These are phyloP conservation scores for Colletotrichum sidae DNA, from an alignment of 2,329 filamentous ascomycete species.

Conservation along the genomic window DNA sequence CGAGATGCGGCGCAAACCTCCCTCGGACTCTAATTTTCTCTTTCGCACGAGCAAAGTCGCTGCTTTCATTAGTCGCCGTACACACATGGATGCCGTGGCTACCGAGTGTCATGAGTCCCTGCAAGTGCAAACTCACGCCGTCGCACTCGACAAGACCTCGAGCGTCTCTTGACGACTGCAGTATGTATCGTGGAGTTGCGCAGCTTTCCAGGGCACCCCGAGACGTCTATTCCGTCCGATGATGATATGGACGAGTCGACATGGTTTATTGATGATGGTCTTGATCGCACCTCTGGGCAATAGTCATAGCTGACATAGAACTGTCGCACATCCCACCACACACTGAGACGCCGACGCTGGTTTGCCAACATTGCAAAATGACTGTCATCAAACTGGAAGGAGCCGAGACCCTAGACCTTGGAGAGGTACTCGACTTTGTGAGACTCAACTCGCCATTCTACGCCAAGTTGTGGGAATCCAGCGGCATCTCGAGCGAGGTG, in stretches of 20 bases:
- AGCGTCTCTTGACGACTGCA: background rate
- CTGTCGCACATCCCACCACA: background rate
- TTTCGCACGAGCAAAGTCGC: no score
- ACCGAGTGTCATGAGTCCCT: slow-evolving; percentile 1
- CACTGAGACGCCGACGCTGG: no score
- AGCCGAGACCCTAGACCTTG: background rate
- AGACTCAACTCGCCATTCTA: slow-evolving; percentile 25
- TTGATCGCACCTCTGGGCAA: no score
- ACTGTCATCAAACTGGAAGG: background rate
- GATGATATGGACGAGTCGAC: no score
- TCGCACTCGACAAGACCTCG: background rate
- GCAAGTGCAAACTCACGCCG: background rate
- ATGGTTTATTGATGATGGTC: no score
- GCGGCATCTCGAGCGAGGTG: background rate
- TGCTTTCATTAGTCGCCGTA: background rate
- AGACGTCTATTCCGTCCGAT: no score
- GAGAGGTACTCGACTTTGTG: slow-evolving; percentile 26
- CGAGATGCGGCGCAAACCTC: no score
- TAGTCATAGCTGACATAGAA: no score
- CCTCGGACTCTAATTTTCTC: no score
- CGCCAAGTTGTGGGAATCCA: slow-evolving; percentile 16
- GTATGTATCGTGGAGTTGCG: no score
- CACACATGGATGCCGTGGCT: background rate
- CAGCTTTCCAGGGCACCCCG: no score
- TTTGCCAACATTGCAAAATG: slow-evolving; percentile 3